Evolutionary conservation across 345 rosid genomes (phyloP).

Genomic region (Acer saccharum): DNA sequence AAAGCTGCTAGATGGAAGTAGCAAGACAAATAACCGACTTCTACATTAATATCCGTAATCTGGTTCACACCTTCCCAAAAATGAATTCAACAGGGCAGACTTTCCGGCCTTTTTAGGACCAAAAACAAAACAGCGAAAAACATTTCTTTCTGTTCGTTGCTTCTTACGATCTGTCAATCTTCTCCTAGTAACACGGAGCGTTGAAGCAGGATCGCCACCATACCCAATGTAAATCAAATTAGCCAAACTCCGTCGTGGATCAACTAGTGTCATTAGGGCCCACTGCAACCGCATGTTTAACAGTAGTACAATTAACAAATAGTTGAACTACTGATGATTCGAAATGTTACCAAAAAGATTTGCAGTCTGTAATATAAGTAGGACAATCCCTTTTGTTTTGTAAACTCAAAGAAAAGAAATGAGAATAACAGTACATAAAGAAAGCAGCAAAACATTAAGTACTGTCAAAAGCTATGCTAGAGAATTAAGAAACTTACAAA

Average conservation of each 20-base stretch:
- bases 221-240: constrained; percentile 75
- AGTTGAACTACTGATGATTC: constrained; percentile 15
- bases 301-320: constrained; percentile 20
- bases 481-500: neutral
- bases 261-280: constrained; percentile 72
- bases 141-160: constrained; percentile 68
- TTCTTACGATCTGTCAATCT: constrained; percentile 75
- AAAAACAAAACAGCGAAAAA: constrained; percentile 68
- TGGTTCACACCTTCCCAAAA: constrained; percentile 61
- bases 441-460: neutral
- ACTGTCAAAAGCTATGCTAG: neutral
- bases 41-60: constrained; percentile 4
- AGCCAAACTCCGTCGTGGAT: constrained; percentile 65
- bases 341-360: constrained; percentile 21
- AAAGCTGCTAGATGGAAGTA: constrained; percentile 14
- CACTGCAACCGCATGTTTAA: constrained; percentile 54
- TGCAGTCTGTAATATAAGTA: constrained; percentile 4
- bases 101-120: constrained; percentile 82
- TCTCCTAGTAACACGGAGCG: constrained; percentile 60
- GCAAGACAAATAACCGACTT: constrained; percentile 10
- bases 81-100: constrained; percentile 64
- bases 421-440: neutral
- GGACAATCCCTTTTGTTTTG: neutral
- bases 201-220: constrained; percentile 62
- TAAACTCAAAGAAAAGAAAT: neutral